phyloP scores from a whole-genome alignment of 2,329 filamentous ascomycete genomes.

The Penicillium expansum region DNA sequence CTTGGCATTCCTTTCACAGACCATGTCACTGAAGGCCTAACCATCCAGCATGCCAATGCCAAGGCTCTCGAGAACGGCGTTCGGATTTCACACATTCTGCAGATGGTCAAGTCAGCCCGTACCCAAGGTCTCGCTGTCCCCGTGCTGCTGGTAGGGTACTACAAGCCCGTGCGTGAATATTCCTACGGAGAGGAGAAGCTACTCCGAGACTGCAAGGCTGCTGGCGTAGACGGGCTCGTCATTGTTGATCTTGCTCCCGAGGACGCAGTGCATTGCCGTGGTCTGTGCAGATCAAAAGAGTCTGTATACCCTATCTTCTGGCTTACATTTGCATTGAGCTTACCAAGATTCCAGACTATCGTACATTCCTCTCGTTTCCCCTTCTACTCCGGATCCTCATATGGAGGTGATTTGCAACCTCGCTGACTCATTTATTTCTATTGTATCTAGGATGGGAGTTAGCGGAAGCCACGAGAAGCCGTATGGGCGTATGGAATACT shows the following conservation, averaged over 20 bases:
- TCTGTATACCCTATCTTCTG: slow-evolving; percentile 39
- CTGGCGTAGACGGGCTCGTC: slow-evolving; percentile 19
- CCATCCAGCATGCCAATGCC: slow-evolving; percentile 89
- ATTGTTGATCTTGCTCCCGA: slow-evolving; percentile 16
- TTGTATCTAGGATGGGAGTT: slow-evolving; percentile 91
- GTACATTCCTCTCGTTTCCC: slow-evolving; percentile 89
- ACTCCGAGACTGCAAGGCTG: slow-evolving; percentile 70
- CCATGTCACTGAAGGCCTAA: slow-evolving; percentile 91
- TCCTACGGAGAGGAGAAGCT: slow-evolving; percentile 87
- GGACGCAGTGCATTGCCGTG: slow-evolving; percentile 64
- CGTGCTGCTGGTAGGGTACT: slow-evolving; percentile 94
- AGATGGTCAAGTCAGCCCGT: slow-evolving; percentile 78
- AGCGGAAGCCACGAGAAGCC: slow-evolving; percentile 83
- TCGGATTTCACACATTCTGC: slow-evolving; percentile 70
- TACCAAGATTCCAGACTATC: slow-evolving; percentile 60
- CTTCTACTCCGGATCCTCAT: slow-evolving; percentile 79
- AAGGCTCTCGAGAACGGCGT: slow-evolving; percentile 82
- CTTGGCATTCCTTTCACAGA: slow-evolving; percentile 94
- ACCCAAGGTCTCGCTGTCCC: slow-evolving; percentile 72
- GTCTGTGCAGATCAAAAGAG: slow-evolving; percentile 73
- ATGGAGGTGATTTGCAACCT: slow-evolving; percentile 93
- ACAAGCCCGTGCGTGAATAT: slow-evolving; percentile 74
- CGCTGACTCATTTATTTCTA: slow-evolving; percentile 95
- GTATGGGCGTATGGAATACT: slow-evolving; percentile 70
- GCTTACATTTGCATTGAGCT: not conserved